phyloP scores from a whole-genome alignment of 2,329 filamentous ascomycete genomes.

The Colletotrichum melonis region DNA sequence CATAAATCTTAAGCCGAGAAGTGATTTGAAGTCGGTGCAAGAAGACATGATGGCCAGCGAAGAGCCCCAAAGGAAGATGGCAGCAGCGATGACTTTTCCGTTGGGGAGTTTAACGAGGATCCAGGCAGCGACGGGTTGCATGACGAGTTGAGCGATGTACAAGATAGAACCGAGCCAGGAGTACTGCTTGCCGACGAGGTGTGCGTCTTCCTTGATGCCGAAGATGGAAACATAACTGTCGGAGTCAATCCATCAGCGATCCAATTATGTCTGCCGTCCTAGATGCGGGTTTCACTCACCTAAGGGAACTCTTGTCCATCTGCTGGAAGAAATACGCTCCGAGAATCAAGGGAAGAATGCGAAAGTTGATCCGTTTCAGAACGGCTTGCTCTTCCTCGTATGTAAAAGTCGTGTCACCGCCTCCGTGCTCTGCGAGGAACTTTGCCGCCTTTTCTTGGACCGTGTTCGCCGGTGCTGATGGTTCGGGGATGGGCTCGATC shows the following conservation, averaged over 20 bases:
- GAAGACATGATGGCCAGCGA: constrained; percentile 57
- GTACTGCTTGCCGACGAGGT: constrained; percentile 65
- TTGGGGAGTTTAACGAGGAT: constrained; percentile 41
- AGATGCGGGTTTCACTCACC: constrained; percentile 45
- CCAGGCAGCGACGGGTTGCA: constrained; percentile 39
- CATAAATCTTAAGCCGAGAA: constrained; percentile 58
- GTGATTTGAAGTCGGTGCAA: constrained; percentile 57
- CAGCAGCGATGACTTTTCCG: constrained; percentile 40
- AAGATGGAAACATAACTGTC: constrained; percentile 70
- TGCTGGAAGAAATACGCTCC: constrained; percentile 70
- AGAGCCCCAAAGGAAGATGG: constrained; percentile 40
- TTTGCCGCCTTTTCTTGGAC: constrained; percentile 55
- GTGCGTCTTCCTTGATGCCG: constrained; percentile 64
- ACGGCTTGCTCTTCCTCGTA: constrained; percentile 61
- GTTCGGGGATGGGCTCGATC: constrained; percentile 8
- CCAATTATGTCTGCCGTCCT: fast-evolving
- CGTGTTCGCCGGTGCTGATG: not conserved
- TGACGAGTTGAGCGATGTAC: constrained; percentile 47
- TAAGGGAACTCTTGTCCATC: constrained; percentile 60
- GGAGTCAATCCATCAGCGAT: not conserved
- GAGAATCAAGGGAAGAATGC: constrained; percentile 62
- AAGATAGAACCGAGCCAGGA: constrained; percentile 68
- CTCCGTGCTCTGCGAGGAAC: constrained; percentile 54
- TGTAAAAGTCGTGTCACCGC: constrained; percentile 52
- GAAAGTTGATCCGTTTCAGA: constrained; percentile 59